Conservation (phyloP, 352 stramenopile species). For the Phytophthora cactorum region DNA sequence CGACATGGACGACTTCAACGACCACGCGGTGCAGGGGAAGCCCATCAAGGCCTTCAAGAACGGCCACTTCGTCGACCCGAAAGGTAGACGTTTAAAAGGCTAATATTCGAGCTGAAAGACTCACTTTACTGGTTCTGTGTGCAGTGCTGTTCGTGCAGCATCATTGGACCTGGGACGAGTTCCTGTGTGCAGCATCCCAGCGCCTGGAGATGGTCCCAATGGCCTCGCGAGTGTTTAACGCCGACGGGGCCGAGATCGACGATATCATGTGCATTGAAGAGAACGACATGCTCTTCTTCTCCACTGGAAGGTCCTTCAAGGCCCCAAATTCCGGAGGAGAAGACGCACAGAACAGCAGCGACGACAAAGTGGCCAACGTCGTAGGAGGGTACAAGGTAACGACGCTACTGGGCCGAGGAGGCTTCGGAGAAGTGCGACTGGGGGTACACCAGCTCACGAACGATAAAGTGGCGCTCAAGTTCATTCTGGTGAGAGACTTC, state of each 20-base stretch:
- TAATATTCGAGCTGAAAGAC: neutral
- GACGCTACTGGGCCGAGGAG: constrained; percentile 76
- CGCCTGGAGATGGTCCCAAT: constrained; percentile 86
- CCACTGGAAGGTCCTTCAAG: constrained; percentile 79
- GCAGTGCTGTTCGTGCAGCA: constrained; percentile 81
- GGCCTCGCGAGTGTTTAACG: constrained; percentile 85
- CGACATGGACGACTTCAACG: constrained; percentile 83
- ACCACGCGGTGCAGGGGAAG: constrained; percentile 79
- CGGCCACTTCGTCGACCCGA: constrained; percentile 78
- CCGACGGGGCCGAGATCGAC: constrained; percentile 85
- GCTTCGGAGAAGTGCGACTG: constrained; percentile 81
- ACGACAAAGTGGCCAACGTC: constrained; percentile 71
- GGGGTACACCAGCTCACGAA: constrained; percentile 86
- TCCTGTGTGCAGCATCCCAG: constrained; percentile 82
- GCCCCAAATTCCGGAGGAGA: constrained; percentile 59
- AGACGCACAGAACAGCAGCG: constrained; percentile 43
- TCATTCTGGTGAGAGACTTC: constrained; percentile 61
- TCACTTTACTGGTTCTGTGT: constrained; percentile 9
- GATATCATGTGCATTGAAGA: constrained; percentile 93
- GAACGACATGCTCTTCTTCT: constrained; percentile 92
- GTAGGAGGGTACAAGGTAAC: constrained; percentile 85
- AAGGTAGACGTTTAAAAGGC: constrained; percentile 38
- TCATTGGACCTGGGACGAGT: constrained; percentile 88
- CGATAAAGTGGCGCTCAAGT: constrained; percentile 89
- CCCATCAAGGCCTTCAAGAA: constrained; percentile 85